Conservation (phyloP, 2,329 filamentous ascomycete species). For the Drechslerella coelobrocha region DNA sequence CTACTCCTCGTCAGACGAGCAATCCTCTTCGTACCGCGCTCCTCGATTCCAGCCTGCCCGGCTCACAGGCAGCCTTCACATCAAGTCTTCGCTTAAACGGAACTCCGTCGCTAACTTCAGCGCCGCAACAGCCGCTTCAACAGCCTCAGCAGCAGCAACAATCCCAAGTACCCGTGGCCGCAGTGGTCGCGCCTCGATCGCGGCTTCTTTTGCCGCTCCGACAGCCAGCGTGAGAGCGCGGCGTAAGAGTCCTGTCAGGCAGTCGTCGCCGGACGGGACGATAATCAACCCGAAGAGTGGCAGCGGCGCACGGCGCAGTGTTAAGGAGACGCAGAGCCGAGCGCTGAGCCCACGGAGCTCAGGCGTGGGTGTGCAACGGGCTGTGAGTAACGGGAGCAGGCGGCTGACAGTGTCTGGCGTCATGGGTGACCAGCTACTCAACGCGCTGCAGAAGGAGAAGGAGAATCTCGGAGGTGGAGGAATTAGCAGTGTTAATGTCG, state of each 20-base stretch:
- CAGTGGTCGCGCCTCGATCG: conserved; percentile 39
- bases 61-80: conserved; percentile 48
- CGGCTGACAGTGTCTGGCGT: conserved; percentile 38
- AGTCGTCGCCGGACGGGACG: conserved; percentile 58
- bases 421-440: conserved; percentile 36
- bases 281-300: conserved; percentile 57
- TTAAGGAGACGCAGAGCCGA: conserved; percentile 55
- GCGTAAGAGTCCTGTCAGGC: conserved; percentile 58
- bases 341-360: conserved; percentile 55
- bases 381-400: conserved; percentile 27
- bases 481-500: conserved; percentile 16
- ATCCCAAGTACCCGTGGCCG: conserved; percentile 17
- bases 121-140: conserved; percentile 6
- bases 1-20: conserved; percentile 51
- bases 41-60: conserved; percentile 48
- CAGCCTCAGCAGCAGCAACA: background rate
- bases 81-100: conserved; percentile 48
- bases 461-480: conserved; percentile 39
- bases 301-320: conserved; percentile 56
- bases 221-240: conserved; percentile 55
- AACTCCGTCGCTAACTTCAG: conserved; percentile 48
- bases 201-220: conserved; percentile 51
- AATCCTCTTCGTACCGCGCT: conserved; percentile 43
- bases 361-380: conserved; percentile 35
- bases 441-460: conserved; percentile 43